Evolutionary conservation across 192 early-diverging fungal genomes (phyloP).

Genomic region (Blastocladiella britannica): DNA sequence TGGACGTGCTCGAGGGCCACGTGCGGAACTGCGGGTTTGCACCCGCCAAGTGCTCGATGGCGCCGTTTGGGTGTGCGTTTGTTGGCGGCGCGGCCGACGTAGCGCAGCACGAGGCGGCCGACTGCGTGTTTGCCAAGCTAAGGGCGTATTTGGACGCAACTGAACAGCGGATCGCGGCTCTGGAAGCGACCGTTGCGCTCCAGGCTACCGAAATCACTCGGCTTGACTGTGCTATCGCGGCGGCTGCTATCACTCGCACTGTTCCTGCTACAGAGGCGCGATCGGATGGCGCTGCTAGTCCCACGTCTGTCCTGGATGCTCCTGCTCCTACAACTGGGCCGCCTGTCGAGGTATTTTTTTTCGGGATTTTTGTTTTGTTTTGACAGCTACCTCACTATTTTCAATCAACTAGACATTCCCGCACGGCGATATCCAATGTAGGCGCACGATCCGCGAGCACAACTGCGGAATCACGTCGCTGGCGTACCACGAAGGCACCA

Average conservation of each 20-base stretch:
- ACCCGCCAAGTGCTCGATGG: constrained; percentile 20
- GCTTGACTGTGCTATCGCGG: too few species aligned
- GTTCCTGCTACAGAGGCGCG: too few species aligned
- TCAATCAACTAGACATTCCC: constrained; percentile 25
- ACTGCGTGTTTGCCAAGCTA: constrained; percentile 29
- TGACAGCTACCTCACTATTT: too few species aligned
- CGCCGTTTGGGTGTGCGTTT: constrained; percentile 24
- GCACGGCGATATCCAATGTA: constrained; percentile 27
- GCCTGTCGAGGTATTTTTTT: too few species aligned
- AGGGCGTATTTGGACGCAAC: constrained; percentile 22
- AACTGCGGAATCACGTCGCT: constrained; percentile 31
- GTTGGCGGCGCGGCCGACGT: too few species aligned
- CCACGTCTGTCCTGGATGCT: too few species aligned
- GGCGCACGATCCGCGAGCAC: constrained; percentile 26
- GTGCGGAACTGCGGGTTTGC: constrained; percentile 21
- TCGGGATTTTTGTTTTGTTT: too few species aligned
- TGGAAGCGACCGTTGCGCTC: constrained; percentile 16
- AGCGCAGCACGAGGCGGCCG: too few species aligned
- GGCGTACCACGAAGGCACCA: constrained; percentile 18
- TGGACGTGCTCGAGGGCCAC: constrained; percentile 26
- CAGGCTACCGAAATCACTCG: too few species aligned
- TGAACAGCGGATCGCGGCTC: constrained; percentile 14
- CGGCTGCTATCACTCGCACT: too few species aligned
- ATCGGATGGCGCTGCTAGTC: too few species aligned
- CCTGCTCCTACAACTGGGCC: too few species aligned